These are phyloP conservation scores for Tympanopsis confertula DNA, from an alignment of 2,329 filamentous ascomycete species.

Conservation along the genomic window DNA sequence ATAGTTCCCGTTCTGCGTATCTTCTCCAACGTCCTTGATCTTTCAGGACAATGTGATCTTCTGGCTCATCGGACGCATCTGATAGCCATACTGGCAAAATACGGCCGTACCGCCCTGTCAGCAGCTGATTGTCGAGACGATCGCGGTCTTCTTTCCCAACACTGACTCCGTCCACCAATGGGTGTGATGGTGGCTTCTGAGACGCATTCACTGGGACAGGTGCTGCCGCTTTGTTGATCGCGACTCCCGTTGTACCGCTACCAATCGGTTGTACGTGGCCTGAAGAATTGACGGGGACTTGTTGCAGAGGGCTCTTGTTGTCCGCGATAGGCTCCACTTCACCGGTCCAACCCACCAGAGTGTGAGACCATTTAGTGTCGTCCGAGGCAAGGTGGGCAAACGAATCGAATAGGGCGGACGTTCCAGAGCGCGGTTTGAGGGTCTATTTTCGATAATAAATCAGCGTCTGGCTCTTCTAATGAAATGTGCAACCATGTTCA, in stretches of 20 bases:
- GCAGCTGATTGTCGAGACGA: constrained; percentile 63
- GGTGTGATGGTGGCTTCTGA: constrained; percentile 40
- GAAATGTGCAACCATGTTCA: not conserved
- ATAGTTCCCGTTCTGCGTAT: constrained; percentile 84
- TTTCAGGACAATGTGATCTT: constrained; percentile 61
- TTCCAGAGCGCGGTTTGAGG: constrained; percentile 67
- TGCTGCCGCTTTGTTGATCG: constrained; percentile 65
- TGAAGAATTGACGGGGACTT: not conserved
- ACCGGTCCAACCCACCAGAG: constrained; percentile 86
- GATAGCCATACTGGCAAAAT: constrained; percentile 83
- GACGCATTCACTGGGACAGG: constrained; percentile 63
- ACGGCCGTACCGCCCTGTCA: constrained; percentile 61
- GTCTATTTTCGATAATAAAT: constrained; percentile 46
- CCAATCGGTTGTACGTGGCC: no score
- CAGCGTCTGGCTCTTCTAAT: not conserved
- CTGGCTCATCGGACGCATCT: constrained; percentile 45
- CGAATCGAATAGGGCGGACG: constrained; percentile 84
- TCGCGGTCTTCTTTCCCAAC: constrained; percentile 60
- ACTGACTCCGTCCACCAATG: constrained; percentile 56
- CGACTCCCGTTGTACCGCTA: constrained; percentile 37
- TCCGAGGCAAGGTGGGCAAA: constrained; percentile 80
- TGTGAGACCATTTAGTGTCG: constrained; percentile 79
- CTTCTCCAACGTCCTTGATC: constrained; percentile 80
- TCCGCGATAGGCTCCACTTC: constrained; percentile 54
- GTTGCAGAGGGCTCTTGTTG: constrained; percentile 25